These are phyloP conservation scores for Mycena latifolia DNA, from an alignment of 768 basidiomycete genomes.

Conservation along the genomic window DNA sequence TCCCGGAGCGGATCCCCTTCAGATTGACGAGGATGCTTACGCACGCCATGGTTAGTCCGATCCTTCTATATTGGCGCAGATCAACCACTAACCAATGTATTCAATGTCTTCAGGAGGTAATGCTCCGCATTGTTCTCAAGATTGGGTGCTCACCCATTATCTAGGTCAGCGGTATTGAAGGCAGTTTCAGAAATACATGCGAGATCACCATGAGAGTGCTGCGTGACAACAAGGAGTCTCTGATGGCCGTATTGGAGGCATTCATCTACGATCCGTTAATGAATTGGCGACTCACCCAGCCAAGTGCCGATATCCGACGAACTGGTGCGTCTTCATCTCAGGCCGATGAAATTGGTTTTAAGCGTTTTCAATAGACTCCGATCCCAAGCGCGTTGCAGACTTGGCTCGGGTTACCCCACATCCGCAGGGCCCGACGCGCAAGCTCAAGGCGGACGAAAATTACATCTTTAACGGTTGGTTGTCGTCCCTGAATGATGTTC, in stretches of 20 bases:
- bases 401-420: slow-evolving; percentile 76
- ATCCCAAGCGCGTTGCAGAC: slow-evolving; percentile 71
- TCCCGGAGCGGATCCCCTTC: slow-evolving; percentile 99
- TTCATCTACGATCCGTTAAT: slow-evolving; percentile 99
- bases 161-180: slow-evolving; percentile 97
- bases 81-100: no score
- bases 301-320: slow-evolving; percentile 79
- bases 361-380: slow-evolving; percentile 47
- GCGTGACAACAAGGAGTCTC: slow-evolving; percentile 97
- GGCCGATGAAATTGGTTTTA: neutral
- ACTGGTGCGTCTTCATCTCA: slow-evolving; percentile 57
- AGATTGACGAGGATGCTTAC: slow-evolving; percentile 98
- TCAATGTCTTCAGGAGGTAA: slow-evolving; percentile 67
- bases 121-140: slow-evolving; percentile 5
- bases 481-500: slow-evolving; percentile 4
- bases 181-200: slow-evolving; percentile 95
- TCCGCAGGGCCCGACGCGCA: slow-evolving; percentile 84
- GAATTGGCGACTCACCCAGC: slow-evolving; percentile 94
- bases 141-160: slow-evolving; percentile 25
- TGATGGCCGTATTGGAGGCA: slow-evolving; percentile 98
- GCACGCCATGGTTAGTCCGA: slow-evolving; percentile 79
- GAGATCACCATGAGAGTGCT: slow-evolving; percentile 98
- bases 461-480: slow-evolving; percentile 89
- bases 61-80: neutral
- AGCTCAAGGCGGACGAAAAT: slow-evolving; percentile 91